Percentiles rank a stretch among this genome's conserved stretches.
phyloP scores from a whole-genome alignment of 352 stramenopile genomes.

The Phytophthora palmivora region DNA sequence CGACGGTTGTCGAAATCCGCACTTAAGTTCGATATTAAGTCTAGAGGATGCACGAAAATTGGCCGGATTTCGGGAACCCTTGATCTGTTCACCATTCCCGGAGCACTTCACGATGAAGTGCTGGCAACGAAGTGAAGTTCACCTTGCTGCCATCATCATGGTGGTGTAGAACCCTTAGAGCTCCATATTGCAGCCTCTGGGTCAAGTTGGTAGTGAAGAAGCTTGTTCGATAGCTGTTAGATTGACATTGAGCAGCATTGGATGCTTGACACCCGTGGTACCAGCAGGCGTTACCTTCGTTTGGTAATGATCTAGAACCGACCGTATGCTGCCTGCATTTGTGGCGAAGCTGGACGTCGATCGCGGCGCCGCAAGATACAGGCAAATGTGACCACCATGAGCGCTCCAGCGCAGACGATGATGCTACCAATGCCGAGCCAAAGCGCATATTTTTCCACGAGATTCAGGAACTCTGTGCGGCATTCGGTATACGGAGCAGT shows the following conservation, averaged over 20 bases:
- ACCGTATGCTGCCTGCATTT: constrained; percentile 24
- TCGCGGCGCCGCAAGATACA: constrained; percentile 52
- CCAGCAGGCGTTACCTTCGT: constrained; percentile 16
- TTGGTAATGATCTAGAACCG: constrained; percentile 34
- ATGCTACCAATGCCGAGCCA: constrained; percentile 50
- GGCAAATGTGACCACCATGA: constrained; percentile 57
- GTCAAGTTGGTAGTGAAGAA: not conserved
- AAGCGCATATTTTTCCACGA: constrained; percentile 51
- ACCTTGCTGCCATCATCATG: too few relatives aligned
- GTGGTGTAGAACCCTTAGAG: too few relatives aligned
- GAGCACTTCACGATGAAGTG: not conserved
- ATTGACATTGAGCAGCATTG: not conserved
- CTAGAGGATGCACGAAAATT: not conserved
- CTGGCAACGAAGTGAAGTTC: too few relatives aligned
- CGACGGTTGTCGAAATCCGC: not conserved
- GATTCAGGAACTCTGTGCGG: constrained; percentile 51
- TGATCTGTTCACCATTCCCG: not conserved
- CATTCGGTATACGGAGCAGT: constrained; percentile 63
- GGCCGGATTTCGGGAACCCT: not conserved
- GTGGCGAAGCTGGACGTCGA: constrained; percentile 7
- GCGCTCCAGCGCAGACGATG: constrained; percentile 43
- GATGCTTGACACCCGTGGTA: not conserved
- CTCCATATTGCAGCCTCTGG: not conserved
- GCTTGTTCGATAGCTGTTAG: not conserved
- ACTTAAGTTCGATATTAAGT: not conserved